Conservation (phyloP, 805 yeast genomes). For the Lachancea lanzarotensis region DNA sequence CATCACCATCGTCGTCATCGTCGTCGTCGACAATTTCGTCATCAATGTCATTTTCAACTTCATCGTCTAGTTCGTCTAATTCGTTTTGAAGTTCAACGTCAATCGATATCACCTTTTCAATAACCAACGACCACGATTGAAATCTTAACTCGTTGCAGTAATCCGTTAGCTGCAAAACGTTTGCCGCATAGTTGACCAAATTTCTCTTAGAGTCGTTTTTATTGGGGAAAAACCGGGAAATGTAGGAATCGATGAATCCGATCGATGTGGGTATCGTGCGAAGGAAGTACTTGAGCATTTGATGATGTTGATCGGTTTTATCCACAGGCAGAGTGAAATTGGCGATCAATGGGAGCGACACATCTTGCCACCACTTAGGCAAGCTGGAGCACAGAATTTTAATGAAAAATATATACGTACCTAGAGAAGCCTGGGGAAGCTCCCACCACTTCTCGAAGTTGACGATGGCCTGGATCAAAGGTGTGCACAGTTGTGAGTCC, state of each 20-base stretch:
- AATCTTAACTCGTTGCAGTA: constrained; percentile 74
- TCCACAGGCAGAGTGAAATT: constrained; percentile 43
- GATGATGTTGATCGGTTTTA: constrained; percentile 50
- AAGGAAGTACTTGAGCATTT: constrained; percentile 55
- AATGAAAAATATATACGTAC: constrained; percentile 62
- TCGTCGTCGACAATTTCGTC: constrained; percentile 35
- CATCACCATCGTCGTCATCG: constrained; percentile 61
- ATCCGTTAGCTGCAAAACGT: constrained; percentile 50
- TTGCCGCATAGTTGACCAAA: constrained; percentile 57
- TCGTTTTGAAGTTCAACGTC: constrained; percentile 92
- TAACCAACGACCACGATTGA: constrained; percentile 70
- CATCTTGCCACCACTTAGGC: constrained; percentile 87
- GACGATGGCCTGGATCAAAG: constrained; percentile 56
- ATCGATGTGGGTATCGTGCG: constrained; percentile 78
- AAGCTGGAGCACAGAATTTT: constrained; percentile 73
- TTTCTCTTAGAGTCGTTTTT: constrained; percentile 54
- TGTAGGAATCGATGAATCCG: constrained; percentile 49
- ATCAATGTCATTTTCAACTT: constrained; percentile 50
- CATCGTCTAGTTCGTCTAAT: constrained; percentile 77
- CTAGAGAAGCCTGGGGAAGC: constrained; percentile 38
- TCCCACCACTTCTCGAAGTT: constrained; percentile 56
- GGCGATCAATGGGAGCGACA: constrained; percentile 58
- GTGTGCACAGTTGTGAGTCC: constrained; percentile 44
- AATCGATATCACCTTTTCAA: constrained; percentile 74
- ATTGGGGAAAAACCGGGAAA: constrained; percentile 69